Evolutionary conservation across 768 basidiomycete genomes (phyloP).

Genomic region (Lentinula boryana): DNA sequence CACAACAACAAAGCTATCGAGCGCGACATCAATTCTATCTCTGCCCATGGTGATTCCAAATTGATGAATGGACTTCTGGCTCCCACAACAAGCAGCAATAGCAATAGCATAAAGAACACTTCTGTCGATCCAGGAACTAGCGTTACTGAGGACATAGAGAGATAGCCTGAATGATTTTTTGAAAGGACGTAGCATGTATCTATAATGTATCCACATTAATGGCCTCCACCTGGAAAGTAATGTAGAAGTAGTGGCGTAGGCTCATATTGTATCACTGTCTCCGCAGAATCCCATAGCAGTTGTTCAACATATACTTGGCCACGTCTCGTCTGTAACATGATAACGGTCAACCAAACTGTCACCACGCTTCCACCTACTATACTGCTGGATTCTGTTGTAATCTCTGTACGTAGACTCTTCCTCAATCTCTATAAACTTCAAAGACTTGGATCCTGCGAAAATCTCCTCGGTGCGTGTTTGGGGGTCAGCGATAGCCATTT

Average conservation of each 20-base stretch:
- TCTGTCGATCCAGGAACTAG: neutral
- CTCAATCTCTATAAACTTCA: neutral
- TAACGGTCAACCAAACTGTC: neutral
- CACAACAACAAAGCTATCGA: neutral
- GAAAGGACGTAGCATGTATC: neutral
- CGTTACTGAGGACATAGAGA: neutral
- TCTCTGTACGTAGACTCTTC: neutral
- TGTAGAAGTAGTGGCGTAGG: neutral
- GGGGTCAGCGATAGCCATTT: neutral
- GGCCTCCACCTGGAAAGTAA: neutral
- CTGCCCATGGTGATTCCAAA: neutral
- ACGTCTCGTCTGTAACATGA: neutral
- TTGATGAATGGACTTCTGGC: neutral
- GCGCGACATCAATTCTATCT: neutral
- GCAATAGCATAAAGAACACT: neutral
- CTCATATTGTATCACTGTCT: neutral
- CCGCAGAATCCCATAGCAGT: neutral
- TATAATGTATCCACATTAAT: neutral
- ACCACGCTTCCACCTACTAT: neutral
- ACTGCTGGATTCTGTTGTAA: neutral
- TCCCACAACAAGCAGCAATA: neutral
- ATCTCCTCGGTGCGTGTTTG: neutral
- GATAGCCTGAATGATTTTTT: neutral
- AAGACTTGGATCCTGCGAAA: neutral
- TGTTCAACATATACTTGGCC: neutral